These are phyloP conservation scores for Heliamphora exappendiculata DNA, from an alignment of 148 eudicot species.

Conservation along the genomic window DNA sequence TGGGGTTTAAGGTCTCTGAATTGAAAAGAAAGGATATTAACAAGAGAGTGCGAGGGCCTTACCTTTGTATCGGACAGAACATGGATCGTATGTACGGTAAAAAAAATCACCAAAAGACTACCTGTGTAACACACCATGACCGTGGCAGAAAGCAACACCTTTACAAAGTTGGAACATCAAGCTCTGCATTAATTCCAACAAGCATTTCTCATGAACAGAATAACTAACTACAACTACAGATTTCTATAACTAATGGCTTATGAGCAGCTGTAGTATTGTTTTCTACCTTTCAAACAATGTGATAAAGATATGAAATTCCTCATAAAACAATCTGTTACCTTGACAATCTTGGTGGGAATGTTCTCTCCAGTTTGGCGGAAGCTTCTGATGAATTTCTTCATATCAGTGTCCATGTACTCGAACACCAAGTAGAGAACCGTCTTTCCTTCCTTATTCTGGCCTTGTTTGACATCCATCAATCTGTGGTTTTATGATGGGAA, in stretches of 20 bases:
- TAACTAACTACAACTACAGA: too few relatives aligned
- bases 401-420: slow-evolving; percentile 95
- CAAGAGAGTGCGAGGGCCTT: not conserved
- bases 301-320: not conserved
- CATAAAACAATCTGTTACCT: slow-evolving; percentile 31
- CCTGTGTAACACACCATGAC: slow-evolving; percentile 93
- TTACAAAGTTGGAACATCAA: slow-evolving; percentile 96
- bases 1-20: slow-evolving; percentile 94
- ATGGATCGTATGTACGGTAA: not conserved
- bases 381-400: slow-evolving; percentile 77
- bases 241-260: not conserved
- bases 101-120: not conserved
- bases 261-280: too few relatives aligned
- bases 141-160: slow-evolving; percentile 95
- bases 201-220: not conserved
- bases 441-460: slow-evolving; percentile 86
- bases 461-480: slow-evolving; percentile 94
- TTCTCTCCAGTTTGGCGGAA: slow-evolving; percentile 53
- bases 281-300: not conserved
- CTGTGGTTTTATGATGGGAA: slow-evolving; percentile 21
- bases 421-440: slow-evolving; percentile 92
- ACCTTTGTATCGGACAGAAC: too few relatives aligned
- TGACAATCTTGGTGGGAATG: slow-evolving; percentile 51
- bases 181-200: slow-evolving; percentile 38
- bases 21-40: not conserved